Evolutionary conservation across 1,284 basidiomycete genomes (phyloP).

Genomic region (Heterobasidion annosum): DNA sequence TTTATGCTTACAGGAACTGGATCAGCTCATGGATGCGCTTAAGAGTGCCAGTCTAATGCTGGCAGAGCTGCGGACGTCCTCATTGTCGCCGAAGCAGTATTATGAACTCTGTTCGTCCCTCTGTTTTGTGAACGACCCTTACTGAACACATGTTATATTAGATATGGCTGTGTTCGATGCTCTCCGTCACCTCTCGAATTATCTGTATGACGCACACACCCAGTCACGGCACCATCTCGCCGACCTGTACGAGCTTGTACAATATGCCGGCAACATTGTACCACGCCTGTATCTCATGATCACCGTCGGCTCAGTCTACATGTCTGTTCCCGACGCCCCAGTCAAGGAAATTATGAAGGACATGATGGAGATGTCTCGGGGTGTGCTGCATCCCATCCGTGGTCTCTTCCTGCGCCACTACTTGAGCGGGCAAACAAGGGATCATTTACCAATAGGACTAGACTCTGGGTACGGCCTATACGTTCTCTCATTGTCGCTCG

Average conservation of each 20-base stretch:
- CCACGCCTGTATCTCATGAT: conserved; percentile 96
- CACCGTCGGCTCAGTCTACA: conserved; percentile 95
- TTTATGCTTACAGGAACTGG: conserved; percentile 54
- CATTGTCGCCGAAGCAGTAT: conserved; percentile 90
- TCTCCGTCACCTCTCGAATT: conserved; percentile 86
- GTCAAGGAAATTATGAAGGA: conserved; percentile 99
- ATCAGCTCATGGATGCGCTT: conserved; percentile 95
- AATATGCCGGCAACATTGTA: conserved; percentile 93
- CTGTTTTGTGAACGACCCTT: background rate
- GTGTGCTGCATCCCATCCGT: conserved; percentile 88
- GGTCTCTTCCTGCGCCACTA: conserved; percentile 93
- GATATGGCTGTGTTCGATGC: conserved; percentile 98
- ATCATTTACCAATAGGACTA: conserved; percentile 82
- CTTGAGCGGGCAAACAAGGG: conserved; percentile 89
- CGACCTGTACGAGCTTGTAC: conserved; percentile 94
- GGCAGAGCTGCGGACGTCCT: conserved; percentile 86
- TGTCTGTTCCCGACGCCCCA: conserved; percentile 91
- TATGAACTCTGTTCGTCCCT: conserved; percentile 81
- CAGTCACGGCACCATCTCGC: conserved; percentile 88
- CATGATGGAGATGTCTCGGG: conserved; percentile 98
- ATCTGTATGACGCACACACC: conserved; percentile 89
- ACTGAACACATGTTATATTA: conserved; percentile 18
- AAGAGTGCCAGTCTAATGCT: conserved; percentile 95
- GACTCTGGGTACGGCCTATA: conserved; percentile 62
- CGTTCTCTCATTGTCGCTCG: background rate